Evolutionary conservation across 2,329 filamentous ascomycete genomes (phyloP).

Genomic region (Fusarium incarnatum): DNA sequence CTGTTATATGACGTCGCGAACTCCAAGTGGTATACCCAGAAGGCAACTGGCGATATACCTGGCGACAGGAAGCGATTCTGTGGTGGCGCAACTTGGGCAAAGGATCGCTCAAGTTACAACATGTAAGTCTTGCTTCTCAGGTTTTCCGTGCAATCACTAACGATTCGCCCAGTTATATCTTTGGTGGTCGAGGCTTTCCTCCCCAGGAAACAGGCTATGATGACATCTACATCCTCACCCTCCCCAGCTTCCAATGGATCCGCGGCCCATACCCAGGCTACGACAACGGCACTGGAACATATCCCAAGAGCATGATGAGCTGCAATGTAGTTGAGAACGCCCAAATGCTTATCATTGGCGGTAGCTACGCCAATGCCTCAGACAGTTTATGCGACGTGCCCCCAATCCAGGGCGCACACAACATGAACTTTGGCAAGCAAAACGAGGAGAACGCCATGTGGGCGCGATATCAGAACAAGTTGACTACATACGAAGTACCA

Average conservation of each 20-base stretch:
- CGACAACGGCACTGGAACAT: not conserved
- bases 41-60: not conserved
- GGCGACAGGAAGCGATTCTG: not conserved
- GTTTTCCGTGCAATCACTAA: not conserved
- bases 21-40: conserved; percentile 10
- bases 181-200: conserved; percentile 2
- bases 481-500: conserved; percentile 9
- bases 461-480: not conserved
- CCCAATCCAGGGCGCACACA: not conserved
- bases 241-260: conserved; percentile 14
- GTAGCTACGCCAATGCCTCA: not conserved
- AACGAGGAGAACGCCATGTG: conserved; percentile 11
- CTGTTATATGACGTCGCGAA: conserved; percentile 5
- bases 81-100: conserved; percentile 10
- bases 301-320: conserved; percentile 15
- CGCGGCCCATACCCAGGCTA: conserved; percentile 5
- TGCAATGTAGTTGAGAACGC: conserved; percentile 7
- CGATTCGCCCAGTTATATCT: not conserved
- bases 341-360: conserved; percentile 7
- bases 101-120: conserved; percentile 12
- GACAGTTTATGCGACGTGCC: conserved; percentile 6
- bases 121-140: not conserved
- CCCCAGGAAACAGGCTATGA: conserved; percentile 1
- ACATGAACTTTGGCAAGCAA: conserved; percentile 16
- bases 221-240: conserved; percentile 18